Percentiles rank a stretch among this genome's conserved stretches.
Conservation (phyloP, 2,329 filamentous ascomycete genomes). For the Didymella keratinophila region DNA sequence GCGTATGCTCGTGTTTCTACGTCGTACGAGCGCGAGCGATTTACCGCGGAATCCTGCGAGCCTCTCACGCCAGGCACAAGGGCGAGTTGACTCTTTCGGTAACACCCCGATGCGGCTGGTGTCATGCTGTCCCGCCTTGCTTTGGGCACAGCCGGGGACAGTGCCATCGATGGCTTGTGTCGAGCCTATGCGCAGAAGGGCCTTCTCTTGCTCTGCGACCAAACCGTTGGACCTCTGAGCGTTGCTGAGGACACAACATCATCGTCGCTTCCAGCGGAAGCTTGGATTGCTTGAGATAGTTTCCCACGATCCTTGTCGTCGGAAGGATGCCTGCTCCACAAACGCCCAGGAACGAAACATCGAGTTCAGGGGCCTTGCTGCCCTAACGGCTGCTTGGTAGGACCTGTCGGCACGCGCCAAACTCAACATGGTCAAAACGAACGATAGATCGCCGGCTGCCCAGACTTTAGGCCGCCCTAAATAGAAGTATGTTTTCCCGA, state of each 20-base stretch:
- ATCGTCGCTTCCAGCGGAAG: conserved; percentile 6
- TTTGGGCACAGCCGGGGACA: conserved; percentile 4
- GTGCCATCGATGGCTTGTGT: conserved; percentile 5
- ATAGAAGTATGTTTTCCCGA: conserved; percentile 29
- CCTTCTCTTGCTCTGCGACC: not conserved
- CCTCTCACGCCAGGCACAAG: conserved; percentile 14
- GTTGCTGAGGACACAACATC: conserved; percentile 1
- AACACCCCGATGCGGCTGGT: conserved; percentile 2
- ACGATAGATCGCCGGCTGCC: conserved; percentile 31
- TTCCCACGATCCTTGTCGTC: conserved; percentile 5
- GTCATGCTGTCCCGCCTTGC: conserved; percentile 19
- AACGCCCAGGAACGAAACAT: conserved; percentile 27
- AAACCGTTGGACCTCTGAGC: not conserved
- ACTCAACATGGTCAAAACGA: conserved; percentile 18
- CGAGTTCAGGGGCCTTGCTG: conserved; percentile 24
- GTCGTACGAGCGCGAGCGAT: conserved; percentile 13
- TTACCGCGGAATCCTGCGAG: conserved; percentile 2
- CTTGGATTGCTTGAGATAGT: conserved; percentile 2
- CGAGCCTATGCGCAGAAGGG: not conserved
- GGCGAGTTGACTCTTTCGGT: not conserved
- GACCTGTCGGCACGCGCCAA: conserved; percentile 16
- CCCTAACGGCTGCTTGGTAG: conserved; percentile 23
- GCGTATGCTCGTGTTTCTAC: conserved; percentile 25
- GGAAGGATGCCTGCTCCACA: conserved; percentile 26
- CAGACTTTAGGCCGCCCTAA: conserved; percentile 25